Base-by-base conservation (phyloP, 1,284 basidiomycete genomes). In the Peniophora sp. region DNA sequence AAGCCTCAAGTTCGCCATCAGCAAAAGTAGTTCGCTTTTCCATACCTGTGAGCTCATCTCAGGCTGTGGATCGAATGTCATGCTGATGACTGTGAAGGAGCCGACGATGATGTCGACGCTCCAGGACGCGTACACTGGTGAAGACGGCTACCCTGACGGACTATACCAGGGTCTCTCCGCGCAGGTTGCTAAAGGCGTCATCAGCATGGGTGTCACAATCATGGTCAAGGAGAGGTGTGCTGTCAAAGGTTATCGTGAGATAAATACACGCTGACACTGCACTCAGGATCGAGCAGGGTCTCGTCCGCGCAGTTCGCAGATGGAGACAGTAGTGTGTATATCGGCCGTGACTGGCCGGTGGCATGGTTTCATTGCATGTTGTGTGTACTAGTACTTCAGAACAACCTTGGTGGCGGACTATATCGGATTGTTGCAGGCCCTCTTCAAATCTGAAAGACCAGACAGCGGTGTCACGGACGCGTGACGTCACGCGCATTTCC, bases 351-450 rank as follows among this genome's bases (percentile, higher is more conserved):
- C n/a, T n/a, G n/a, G n/a, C n/a, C n/a, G n/a, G n/a, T n/a, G n/a
- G n/a, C n/a, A n/a, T n/a, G n/a, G 83, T 49, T 85, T 78, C 27
- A 54, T 78, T 69, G 69, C 87, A 85, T 0, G 92, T 92, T 63
- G 87, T 86, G 2, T 94, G 94, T 54, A 88, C 89, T 65, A 97
- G 93, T 60, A 94, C 86, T 17, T 83, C 81, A 52, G 92, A 81
- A 63, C 97, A 93, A 61, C 93, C 91, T 58, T 97, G n/a, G n/a
- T n/a, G n/a, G n/a, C n/a, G n/a, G n/a, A n/a, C n/a, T n/a, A n/a
- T n/a, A n/a, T n/a, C n/a, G n/a, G n/a, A n/a, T n/a, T n/a, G n/a
- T n/a, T n/a, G n/a, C n/a, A n/a, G n/a, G n/a, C n/a, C n/a, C n/a
- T n/a, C n/a, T n/a, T n/a, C n/a, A n/a, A n/a, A n/a, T n/a, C n/a